Evolutionary conservation across 2,329 filamentous ascomycete species (phyloP).

Genomic region (Arachnomyces sp.): DNA sequence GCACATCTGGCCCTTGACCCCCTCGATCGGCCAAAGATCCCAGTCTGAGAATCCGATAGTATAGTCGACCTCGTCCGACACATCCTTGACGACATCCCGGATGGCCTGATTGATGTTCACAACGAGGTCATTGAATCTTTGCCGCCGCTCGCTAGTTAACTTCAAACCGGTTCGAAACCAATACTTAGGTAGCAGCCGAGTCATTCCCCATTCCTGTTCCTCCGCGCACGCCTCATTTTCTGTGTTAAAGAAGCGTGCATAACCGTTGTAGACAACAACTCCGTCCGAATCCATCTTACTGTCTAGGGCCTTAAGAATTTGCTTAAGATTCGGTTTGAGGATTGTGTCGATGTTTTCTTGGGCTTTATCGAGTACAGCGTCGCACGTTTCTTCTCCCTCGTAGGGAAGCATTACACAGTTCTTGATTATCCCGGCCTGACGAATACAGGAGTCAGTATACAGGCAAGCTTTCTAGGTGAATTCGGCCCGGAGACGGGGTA

Average conservation of each 20-base stretch:
- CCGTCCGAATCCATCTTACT: constrained; percentile 23
- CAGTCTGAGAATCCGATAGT: constrained; percentile 19
- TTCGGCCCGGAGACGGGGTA: no score
- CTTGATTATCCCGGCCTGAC: constrained; percentile 13
- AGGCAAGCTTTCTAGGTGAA: no score
- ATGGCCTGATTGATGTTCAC: constrained; percentile 21
- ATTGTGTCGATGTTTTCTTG: constrained; percentile 20
- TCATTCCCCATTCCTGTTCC: constrained; percentile 8
- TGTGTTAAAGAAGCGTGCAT: constrained; percentile 28
- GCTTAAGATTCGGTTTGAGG: constrained; percentile 20
- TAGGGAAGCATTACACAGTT: constrained; percentile 16
- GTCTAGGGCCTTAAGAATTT: constrained; percentile 19
- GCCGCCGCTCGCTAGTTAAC: constrained; percentile 20
- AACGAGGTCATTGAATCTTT: constrained; percentile 23
- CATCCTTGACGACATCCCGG: constrained; percentile 19
- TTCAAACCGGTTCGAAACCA: neutral
- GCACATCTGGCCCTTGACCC: constrained; percentile 26
- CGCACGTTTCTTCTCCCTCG: constrained; percentile 9
- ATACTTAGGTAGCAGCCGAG: neutral
- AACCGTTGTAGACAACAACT: constrained; percentile 23
- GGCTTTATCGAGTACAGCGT: constrained; percentile 14
- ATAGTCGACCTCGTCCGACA: constrained; percentile 17
- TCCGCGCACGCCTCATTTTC: constrained; percentile 18
- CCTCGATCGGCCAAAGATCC: constrained; percentile 20
- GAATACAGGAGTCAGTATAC: neutral